These are phyloP conservation scores for Tetrahymena malaccensis DNA, from an alignment of 73 alveolate species.

Conservation along the genomic window DNA sequence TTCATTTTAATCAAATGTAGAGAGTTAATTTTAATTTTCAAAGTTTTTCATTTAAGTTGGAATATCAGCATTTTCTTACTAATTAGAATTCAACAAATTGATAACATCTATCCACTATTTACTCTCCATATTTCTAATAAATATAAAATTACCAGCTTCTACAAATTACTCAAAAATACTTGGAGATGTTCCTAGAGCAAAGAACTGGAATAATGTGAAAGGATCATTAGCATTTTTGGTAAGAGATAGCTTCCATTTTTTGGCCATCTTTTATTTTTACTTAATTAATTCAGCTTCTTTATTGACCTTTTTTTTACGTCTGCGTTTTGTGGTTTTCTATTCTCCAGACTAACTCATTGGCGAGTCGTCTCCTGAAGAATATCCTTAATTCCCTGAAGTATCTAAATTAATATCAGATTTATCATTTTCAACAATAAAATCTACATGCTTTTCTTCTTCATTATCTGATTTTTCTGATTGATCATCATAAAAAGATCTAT, in stretches of 20 bases:
- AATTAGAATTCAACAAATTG: background rate
- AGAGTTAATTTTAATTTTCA: background rate
- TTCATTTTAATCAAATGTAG: background rate
- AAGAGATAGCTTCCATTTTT: background rate
- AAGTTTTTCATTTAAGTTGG: background rate
- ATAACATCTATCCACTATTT: background rate
- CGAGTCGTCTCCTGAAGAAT: background rate
- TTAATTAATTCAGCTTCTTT: background rate
- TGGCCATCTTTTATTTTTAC: background rate
- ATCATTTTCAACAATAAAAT: background rate
- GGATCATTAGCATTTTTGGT: background rate
- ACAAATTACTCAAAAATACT: background rate
- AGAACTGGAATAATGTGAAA: background rate
- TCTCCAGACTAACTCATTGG: background rate
- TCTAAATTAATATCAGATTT: background rate
- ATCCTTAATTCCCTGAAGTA: background rate
- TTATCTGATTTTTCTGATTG: background rate
- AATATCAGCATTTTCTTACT: background rate
- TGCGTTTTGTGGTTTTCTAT: background rate
- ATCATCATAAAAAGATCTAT: conserved; percentile 19
- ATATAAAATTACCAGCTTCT: background rate
- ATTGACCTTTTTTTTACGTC: background rate
- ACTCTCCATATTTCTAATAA: conserved; percentile 2
- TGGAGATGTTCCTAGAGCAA: background rate
- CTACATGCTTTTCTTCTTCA: background rate